Evolutionary conservation across 164 flowering plant species (phyloP).

Genomic region (Umbilicus rupestris): DNA sequence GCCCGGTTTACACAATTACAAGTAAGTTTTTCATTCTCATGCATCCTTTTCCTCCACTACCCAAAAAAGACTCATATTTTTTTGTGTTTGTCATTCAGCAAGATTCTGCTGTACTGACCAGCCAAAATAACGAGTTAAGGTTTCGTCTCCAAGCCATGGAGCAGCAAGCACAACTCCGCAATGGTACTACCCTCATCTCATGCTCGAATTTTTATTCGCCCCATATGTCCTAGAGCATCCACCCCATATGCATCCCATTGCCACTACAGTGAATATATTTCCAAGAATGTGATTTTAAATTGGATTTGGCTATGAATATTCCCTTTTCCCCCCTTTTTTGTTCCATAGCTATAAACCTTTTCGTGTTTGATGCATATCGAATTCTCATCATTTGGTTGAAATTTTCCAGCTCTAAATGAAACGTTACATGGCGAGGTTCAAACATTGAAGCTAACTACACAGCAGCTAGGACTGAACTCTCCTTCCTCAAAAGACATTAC

Average conservation of each 20-base stretch:
- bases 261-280: neutral
- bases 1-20: conserved; percentile 88
- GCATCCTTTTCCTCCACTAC: conserved; percentile 19
- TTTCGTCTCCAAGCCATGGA: conserved; percentile 73
- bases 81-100: conserved; percentile 24
- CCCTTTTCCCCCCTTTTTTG: neutral
- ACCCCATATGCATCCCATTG: neutral
- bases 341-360: neutral
- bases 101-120: conserved; percentile 47
- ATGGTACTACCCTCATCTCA: conserved; percentile 22
- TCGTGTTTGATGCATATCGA: neutral
- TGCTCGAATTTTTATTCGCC: neutral
- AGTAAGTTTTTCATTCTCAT: conserved; percentile 26
- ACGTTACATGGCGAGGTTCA: conserved; percentile 70
- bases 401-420: conserved; percentile 60
- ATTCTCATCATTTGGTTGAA: neutral
- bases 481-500: conserved; percentile 21
- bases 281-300: neutral
- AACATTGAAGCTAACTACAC: conserved; percentile 51
- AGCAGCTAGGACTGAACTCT: conserved; percentile 32
- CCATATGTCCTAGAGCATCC: neutral
- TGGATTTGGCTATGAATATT: too few species aligned
- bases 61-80: conserved; percentile 27
- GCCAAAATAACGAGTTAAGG: conserved; percentile 51
- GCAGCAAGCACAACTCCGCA: conserved; percentile 71